phyloP scores from a whole-genome alignment of 1,284 basidiomycete species.

The Cystobasidium slooffiae region DNA sequence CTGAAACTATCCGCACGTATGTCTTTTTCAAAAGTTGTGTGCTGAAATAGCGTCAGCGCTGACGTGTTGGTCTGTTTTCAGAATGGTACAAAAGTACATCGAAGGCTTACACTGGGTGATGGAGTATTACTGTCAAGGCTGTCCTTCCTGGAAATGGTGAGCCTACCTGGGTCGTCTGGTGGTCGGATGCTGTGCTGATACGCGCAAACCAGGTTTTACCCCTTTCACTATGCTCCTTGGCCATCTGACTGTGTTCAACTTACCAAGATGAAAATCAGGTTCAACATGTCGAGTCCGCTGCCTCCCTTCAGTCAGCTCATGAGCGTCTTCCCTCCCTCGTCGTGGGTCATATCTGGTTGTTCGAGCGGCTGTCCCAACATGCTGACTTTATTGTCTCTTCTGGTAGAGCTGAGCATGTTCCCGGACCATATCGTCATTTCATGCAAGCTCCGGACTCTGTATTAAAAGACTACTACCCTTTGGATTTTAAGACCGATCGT shows the following conservation, averaged over 20 bases:
- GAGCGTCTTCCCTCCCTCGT: constrained; percentile 81
- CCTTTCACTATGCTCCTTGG: constrained; percentile 94
- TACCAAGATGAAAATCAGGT: constrained; percentile 25
- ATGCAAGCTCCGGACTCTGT: constrained; percentile 86
- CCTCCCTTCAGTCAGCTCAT: constrained; percentile 98
- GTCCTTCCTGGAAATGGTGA: constrained; percentile 89
- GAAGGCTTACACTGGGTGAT: constrained; percentile 99
- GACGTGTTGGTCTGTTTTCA: neutral
- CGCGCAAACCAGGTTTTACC: constrained; percentile 70
- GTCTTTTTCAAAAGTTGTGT: neutral
- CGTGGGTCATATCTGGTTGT: constrained; percentile 41
- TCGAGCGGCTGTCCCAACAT: constrained; percentile 74
- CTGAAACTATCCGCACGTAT: constrained; percentile 3
- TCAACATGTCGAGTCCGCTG: constrained; percentile 65
- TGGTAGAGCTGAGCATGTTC: constrained; percentile 58
- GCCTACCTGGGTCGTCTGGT: neutral
- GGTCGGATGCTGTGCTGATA: neutral
- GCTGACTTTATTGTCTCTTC: constrained; percentile 78
- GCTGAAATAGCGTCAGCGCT: neutral
- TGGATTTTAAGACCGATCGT: constrained; percentile 86
- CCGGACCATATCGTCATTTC: constrained; percentile 65
- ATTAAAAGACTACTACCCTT: constrained; percentile 93
- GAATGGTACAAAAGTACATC: constrained; percentile 76
- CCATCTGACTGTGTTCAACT: constrained; percentile 71
- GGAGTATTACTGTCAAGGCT: constrained; percentile 97